Conservation (phyloP, 73 alveolate species). For the Urostyla sp. region DNA sequence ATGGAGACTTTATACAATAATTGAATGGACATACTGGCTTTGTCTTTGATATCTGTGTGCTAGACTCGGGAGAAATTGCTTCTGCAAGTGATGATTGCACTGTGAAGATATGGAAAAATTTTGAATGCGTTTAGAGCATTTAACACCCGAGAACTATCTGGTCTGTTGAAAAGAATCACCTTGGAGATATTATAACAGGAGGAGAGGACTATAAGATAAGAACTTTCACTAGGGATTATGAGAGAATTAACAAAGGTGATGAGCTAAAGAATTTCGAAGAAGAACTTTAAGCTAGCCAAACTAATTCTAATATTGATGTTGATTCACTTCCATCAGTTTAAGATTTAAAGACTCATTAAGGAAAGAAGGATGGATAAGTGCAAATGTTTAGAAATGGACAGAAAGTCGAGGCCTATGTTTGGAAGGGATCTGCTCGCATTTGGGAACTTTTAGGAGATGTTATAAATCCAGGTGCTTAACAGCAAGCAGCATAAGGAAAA, state of each 20-base stretch:
- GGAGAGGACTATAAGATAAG: conserved; percentile 93
- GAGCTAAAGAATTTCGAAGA: conserved; percentile 89
- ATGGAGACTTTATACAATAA: conserved; percentile 81
- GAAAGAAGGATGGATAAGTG: conserved; percentile 97
- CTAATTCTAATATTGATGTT: conserved; percentile 75
- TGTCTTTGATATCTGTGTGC: conserved; percentile 86
- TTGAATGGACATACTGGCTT: conserved; percentile 94
- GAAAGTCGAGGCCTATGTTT: conserved; percentile 95
- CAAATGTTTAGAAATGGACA: conserved; percentile 93
- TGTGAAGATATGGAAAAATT: conserved; percentile 96
- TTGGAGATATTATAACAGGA: conserved; percentile 95
- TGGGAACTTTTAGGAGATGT: conserved; percentile 99
- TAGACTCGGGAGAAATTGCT: conserved; percentile 73
- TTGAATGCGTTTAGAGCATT: conserved; percentile 77
- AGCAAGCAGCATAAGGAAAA: conserved; percentile 60
- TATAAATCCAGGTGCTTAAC: conserved; percentile 72
- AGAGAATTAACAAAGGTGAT: conserved; percentile 80
- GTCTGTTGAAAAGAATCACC: conserved; percentile 86
- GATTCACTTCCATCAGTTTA: conserved; percentile 86
- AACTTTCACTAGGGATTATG: conserved; percentile 87
- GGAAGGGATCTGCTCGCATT: conserved; percentile 85
- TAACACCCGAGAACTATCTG: conserved; percentile 96
- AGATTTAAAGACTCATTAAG: conserved; percentile 76
- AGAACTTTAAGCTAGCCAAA: conserved; percentile 50
- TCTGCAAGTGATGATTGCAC: conserved; percentile 97